These are phyloP conservation scores for Auricularia cornea DNA, from an alignment of 768 basidiomycete species.

Conservation along the genomic window DNA sequence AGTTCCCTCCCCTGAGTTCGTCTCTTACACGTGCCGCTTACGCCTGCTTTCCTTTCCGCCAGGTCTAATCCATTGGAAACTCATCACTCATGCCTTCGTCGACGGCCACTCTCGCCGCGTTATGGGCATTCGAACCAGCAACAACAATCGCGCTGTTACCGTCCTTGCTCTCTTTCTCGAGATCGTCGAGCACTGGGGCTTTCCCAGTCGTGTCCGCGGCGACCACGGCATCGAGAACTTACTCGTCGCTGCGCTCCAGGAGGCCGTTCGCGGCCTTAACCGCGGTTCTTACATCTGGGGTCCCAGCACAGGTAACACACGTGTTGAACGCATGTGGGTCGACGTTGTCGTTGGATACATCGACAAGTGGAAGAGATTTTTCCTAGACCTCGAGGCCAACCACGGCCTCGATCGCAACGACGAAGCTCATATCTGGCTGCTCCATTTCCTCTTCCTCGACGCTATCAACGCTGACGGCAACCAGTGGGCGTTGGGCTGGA, in stretches of 20 bases:
- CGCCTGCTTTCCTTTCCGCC: conserved; percentile 17
- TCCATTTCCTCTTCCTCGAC: conserved; percentile 9
- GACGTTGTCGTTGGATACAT: conserved; percentile 4
- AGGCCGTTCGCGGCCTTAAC: conserved; percentile 12
- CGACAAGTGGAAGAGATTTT: conserved; percentile 7
- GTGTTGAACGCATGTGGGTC: conserved; percentile 9
- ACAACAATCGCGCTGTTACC: conserved; percentile 32
- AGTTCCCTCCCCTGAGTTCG: conserved; percentile 4
- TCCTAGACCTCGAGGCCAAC: conserved; percentile 5
- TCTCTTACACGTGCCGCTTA: conserved; percentile 8
- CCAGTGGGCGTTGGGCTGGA: conserved; percentile 7
- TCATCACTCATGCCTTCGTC: conserved; percentile 16
- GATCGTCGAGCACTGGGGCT: conserved; percentile 17
- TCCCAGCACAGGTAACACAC: conserved; percentile 9
- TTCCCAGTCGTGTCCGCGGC: conserved; percentile 25
- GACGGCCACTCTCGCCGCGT: conserved; percentile 14
- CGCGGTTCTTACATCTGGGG: conserved; percentile 32
- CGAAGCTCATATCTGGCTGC: conserved; percentile 7
- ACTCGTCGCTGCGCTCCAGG: conserved; percentile 16
- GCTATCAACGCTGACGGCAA: conserved; percentile 8
- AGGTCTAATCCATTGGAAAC: conserved; percentile 14
- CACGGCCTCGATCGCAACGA: conserved; percentile 2
- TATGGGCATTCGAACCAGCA: conserved; percentile 20
- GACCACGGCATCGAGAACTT: conserved; percentile 35
- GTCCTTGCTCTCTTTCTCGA: conserved; percentile 26